Base-by-base conservation (phyloP, 2,329 filamentous ascomycete species). In the Pseudohalonectria lignicola region DNA sequence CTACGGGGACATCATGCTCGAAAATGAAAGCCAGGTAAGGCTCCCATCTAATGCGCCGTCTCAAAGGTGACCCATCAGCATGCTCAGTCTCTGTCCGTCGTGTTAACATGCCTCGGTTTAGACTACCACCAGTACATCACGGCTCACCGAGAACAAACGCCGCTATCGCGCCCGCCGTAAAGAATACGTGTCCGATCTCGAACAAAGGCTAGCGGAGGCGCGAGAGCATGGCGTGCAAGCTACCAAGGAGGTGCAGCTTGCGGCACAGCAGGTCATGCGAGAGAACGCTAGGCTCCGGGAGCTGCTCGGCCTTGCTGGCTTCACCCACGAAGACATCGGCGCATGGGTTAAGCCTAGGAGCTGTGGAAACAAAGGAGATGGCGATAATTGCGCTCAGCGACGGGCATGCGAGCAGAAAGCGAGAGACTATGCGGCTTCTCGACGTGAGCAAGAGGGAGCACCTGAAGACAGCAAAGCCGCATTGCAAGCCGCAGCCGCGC, bases 101-200 rank as follows among this genome's bases (percentile, higher is more conserved):
- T n/a, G n/a, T n/a, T n/a, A n/a, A n/a, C n/a, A n/a, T n/a, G n/a
- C n/a, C n/a, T n/a, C n/a, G n/a, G n/a, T n/a, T n/a, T n/a, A n/a
- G n/a, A n/a, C n/a, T n/a, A n/a, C n/a, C n/a, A n/a, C n/a, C n/a
- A n/a, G n/a, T n/a, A 26, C 23, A 26, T 26, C 23, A 8, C 34
- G 42, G 16, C 31, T 45, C 19, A 43, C 41, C 32, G 40, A 41
- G 38, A 45, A 45, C 36, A 43, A 45, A 37, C 43, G 43, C 7
- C 41, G 43, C 31, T 41, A 43, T 21, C 43, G 43, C 11, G 42
- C 40, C 5, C 42, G 42, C 36, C 42, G 23, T n/a, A 44, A 46
- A 25, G 42, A 44, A 30, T 46, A 43, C 34, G 31, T 45, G n/a
- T 21, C 39, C 17, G 43, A 45, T 25, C 41, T 45, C 20, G 43